Base-by-base conservation (phyloP, 2,329 filamentous ascomycete genomes). In the Cladosporium sp. region DNA sequence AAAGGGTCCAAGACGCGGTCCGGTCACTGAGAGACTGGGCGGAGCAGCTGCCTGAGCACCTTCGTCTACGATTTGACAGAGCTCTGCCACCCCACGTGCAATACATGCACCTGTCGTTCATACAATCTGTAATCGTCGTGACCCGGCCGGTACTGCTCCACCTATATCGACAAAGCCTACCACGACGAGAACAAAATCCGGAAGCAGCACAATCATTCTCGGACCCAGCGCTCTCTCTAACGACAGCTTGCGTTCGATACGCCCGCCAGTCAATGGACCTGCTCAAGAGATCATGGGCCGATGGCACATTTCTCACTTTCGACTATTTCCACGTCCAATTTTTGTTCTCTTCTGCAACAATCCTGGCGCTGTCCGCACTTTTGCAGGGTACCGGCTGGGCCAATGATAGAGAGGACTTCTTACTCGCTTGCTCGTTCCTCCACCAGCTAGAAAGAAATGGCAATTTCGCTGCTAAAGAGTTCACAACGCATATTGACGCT, bases 291-390 rank as follows among this genome's bases (percentile, higher is more conserved):
- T 71, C 71, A 12, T 80, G 78, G 78, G 73, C 78, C 1, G 72
- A 77, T 32, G 78, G 78, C 0, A 74, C 76, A 0, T 78, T 79
- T 55, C 67, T 73, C 0, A 78, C 73, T 0, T 78, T 80, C 45
- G 78, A 79, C 62, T 79, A 78, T 64, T 76, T 76, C 47, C 72
- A 75, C 63, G 74, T 74, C 0, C 76, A 78, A 47, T 79, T 78
- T 39, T 72, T 80, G 24, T 80, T 80, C 63, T 76, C 77, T 0
- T 71, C 76, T 0, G 70, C 75, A 2, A 77, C 73, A 0, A 71
- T 79, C 4, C 70, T 80, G 1, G 76, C 75, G 0, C 69, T 78
- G 1, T 78, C 78, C 1, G 75, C 73, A 36, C 64, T 78, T 0
- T 65, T 77, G 0, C 49, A 59, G 47, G 64, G 69, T 4, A 62